Conservation (phyloP, 176 grass and related monocot species). For the Phoenix dactylifera region DNA sequence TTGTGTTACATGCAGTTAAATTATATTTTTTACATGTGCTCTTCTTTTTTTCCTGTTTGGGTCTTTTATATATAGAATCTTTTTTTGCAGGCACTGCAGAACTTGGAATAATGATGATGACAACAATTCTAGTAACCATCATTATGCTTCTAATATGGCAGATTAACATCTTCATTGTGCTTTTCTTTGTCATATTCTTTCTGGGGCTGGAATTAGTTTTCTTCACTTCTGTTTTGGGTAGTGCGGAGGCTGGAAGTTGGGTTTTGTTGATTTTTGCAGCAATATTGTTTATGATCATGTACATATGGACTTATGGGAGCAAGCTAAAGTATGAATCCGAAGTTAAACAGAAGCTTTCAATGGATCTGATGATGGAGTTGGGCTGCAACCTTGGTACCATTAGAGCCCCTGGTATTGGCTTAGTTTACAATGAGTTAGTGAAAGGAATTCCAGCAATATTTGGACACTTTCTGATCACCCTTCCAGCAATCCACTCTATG, state of each 20-base stretch:
- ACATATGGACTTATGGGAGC: slow-evolving; percentile 96
- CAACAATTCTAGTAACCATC: slow-evolving; percentile 83
- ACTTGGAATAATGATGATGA: slow-evolving; percentile 95
- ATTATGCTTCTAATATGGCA: slow-evolving; percentile 99
- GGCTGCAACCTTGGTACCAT: slow-evolving; percentile 90
- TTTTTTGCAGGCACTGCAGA: slow-evolving; percentile 73
- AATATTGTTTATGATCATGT: slow-evolving; percentile 67
- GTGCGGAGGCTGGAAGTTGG: slow-evolving; percentile 83
- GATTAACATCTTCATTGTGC: slow-evolving; percentile 82
- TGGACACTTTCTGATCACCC: slow-evolving; percentile 81
- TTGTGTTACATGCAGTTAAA: neutral
- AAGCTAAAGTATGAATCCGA: slow-evolving; percentile 96
- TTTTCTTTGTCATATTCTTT: slow-evolving; percentile 69
- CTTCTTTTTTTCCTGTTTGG: neutral
- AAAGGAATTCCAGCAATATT: slow-evolving; percentile 91
- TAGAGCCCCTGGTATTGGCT: slow-evolving; percentile 90
- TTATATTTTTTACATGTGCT: too few species aligned
- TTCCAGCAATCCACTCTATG: slow-evolving; percentile 95
- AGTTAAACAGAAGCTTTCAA: slow-evolving; percentile 90
- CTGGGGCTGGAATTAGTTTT: slow-evolving; percentile 85
- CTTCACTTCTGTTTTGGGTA: slow-evolving; percentile 82
- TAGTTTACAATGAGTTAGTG: slow-evolving; percentile 93
- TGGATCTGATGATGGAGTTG: slow-evolving; percentile 68
- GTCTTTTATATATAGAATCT: slow-evolving; percentile 2
- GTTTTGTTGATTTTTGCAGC: slow-evolving; percentile 77